Evolutionary conservation across 345 rosid genomes (phyloP), one percentile per base, ranked within the genome.

Genomic region (Eucalyptus urophylla): DNA sequence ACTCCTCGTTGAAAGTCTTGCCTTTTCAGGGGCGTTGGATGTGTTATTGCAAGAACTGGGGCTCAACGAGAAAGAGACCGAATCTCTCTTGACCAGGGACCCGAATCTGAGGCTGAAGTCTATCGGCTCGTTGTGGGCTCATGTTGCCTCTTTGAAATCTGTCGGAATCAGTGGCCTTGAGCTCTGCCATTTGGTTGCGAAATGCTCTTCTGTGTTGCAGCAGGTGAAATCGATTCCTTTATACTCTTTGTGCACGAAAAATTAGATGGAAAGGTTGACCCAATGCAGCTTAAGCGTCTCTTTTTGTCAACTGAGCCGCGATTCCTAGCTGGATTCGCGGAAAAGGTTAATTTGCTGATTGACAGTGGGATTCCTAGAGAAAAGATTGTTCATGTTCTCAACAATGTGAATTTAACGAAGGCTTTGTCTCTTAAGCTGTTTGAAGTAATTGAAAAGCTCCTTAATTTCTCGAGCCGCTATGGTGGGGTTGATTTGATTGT

Each of bases 251-350:
- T 95, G 83, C 89, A 86, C 33, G 92, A 90, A 56, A 90, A 92
- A 58, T 91, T 95, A 65, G 93, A 88, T 86, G 96, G 92, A 89
- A 92, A 92, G 90, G 91, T 95, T 86, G 93, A 94, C 25, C 96
- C 22, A 0, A 21, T 50, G 19, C 53, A 50, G 53, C 53, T 50
- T 50, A 15, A 50, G 53, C 53, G 53, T 50, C 53, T 50, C 5
- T 53, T 8, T 17, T 19, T 53, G 58, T 53, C 53, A 50, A 50
- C 53, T 50, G 53, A 50, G 3, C 8, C 53, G 53, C 53, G 1
- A 50, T 50, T 50, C 19, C 53, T 50, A 1, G 53, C 53, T 50
- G 53, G 53, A 50, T 50, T 50, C 2, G 53, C 15, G 53, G 53
- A 50, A 50, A 50, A 50, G 0, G 19, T 50, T 50, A 50, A 50